Evolutionary conservation across 495 filamentous ascomycete species (phyloP).

Genomic region (Tuber melanosporum): DNA sequence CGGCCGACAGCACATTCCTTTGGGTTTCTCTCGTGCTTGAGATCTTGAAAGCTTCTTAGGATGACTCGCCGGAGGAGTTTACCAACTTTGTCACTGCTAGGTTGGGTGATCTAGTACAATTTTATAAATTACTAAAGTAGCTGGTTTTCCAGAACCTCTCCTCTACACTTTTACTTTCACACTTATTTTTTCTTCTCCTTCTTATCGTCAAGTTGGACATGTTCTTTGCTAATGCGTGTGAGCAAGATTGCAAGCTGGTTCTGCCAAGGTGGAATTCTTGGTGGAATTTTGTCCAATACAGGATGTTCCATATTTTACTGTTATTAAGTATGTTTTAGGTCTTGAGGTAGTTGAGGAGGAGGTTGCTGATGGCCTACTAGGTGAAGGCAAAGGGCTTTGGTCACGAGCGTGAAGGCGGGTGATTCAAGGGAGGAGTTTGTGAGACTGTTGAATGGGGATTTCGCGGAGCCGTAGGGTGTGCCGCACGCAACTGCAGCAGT

Average conservation of each 20-base stretch:
- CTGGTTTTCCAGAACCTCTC: not conserved
- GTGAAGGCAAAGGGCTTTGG: slow-evolving; percentile 40
- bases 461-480: slow-evolving; percentile 25
- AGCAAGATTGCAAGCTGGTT: slow-evolving; percentile 61
- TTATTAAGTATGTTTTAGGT: slow-evolving; percentile 58
- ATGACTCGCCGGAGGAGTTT: no score
- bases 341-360: not conserved
- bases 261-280: slow-evolving; percentile 71
- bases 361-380: not conserved
- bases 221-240: slow-evolving; percentile 72
- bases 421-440: slow-evolving; percentile 36
- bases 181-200: not conserved
- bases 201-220: slow-evolving; percentile 44
- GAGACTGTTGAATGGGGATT: slow-evolving; percentile 15
- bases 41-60: no score
- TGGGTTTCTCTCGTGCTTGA: no score
- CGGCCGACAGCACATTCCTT: no score
- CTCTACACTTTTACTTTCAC: not conserved
- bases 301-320: slow-evolving; percentile 64
- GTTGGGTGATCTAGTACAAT: no score
- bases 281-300: slow-evolving; percentile 70
- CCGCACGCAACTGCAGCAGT: slow-evolving; percentile 9
- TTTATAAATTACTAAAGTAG: not conserved
- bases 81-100: no score
- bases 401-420: slow-evolving; percentile 39